Evolutionary conservation across 352 stramenopile genomes (phyloP), one percentile per base, ranked within the genome.

Genomic region (Globisporangium ultimum): DNA sequence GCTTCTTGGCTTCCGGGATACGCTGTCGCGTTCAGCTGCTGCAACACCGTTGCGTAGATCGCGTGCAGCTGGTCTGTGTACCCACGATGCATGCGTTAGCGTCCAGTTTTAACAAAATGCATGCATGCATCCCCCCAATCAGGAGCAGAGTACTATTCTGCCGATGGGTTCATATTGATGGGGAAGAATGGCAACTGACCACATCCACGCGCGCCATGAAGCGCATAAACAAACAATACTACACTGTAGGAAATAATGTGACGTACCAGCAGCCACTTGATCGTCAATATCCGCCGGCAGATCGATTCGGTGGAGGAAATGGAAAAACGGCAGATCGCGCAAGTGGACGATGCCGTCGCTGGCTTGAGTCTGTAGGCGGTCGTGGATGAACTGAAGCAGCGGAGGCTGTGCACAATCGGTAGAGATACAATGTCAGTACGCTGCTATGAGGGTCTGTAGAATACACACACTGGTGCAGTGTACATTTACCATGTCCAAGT

Each of bases 321-420:
- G 84, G 48, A 73, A 66, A 61, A 93, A 93, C 10, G 84, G 84
- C 1, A 91, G 76, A 52, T 90, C 75, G 14, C 55, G 58, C 32
- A 91, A 52, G 36, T 88, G 76, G n/a, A 89, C 62, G 20, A 78
- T 67, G 53, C 79, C 65, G 18, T 55, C 68, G 0, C 22, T 71
- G 9, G 76, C 48, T 21, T 88, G 61, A 6, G 40, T 48, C 40
- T 57, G 43, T 32, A 89, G 63, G 24, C 70, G 73, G 47, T 85
- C 66, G 63, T 87, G 46, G 61, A 93, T 86, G 58, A 90, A 89
- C 52, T 89, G 68, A 17, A 93, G 70, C 47, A 93, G 66, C 46
- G 84, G 80, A 53, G 84, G 84, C 82, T 92, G 46, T n/a, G n/a
- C n/a, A n/a, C n/a, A n/a, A n/a, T n/a, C n/a, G n/a, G n/a, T 10